phyloP scores from a whole-genome alignment of 345 rosid genomes.

The Cardiospermum halicacabum region DNA sequence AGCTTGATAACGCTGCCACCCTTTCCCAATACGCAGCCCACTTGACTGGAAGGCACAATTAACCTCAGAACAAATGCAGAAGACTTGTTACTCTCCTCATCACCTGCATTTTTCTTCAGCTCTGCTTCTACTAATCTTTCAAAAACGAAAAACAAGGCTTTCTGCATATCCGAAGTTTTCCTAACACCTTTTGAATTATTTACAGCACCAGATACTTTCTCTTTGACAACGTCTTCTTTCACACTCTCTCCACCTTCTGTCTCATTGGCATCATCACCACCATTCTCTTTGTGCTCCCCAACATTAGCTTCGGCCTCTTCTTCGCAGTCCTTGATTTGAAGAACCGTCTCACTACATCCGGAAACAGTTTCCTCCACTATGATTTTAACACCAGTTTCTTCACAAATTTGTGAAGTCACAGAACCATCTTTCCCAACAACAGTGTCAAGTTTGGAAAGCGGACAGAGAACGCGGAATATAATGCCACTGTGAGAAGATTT shows the following conservation, averaged over 20 bases:
- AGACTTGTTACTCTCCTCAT: slow-evolving; percentile 30
- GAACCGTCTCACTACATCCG: slow-evolving; percentile 58
- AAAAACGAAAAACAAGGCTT: slow-evolving; percentile 50
- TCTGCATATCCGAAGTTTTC: slow-evolving; percentile 41
- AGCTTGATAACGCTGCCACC: slow-evolving; percentile 62
- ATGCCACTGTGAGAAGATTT: slow-evolving; percentile 21
- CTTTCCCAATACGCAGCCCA: slow-evolving; percentile 62
- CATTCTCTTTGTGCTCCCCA: slow-evolving; percentile 18
- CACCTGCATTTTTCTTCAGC: slow-evolving; percentile 26
- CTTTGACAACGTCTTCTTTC: slow-evolving; percentile 22
- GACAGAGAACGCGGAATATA: slow-evolving; percentile 45
- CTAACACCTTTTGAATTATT: slow-evolving; percentile 28
- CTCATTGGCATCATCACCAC: slow-evolving; percentile 19
- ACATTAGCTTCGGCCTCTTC: slow-evolving; percentile 22
- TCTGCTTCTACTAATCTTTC: slow-evolving; percentile 50
- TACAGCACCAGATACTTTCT: slow-evolving; percentile 25
- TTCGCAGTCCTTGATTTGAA: slow-evolving; percentile 32
- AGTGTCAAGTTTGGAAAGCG: slow-evolving; percentile 30
- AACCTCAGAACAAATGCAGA: slow-evolving; percentile 40
- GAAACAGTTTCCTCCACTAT: slow-evolving; percentile 46
- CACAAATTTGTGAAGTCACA: slow-evolving; percentile 36
- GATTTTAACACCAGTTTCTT: slow-evolving; percentile 48
- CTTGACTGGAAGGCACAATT: slow-evolving; percentile 55
- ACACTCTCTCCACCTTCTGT: slow-evolving; percentile 16
- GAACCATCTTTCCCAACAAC: slow-evolving; percentile 39